Evolutionary conservation across 345 rosid species (phyloP), one percentile per base, ranked within the genome.

Genomic region (Mercurialis annua): DNA sequence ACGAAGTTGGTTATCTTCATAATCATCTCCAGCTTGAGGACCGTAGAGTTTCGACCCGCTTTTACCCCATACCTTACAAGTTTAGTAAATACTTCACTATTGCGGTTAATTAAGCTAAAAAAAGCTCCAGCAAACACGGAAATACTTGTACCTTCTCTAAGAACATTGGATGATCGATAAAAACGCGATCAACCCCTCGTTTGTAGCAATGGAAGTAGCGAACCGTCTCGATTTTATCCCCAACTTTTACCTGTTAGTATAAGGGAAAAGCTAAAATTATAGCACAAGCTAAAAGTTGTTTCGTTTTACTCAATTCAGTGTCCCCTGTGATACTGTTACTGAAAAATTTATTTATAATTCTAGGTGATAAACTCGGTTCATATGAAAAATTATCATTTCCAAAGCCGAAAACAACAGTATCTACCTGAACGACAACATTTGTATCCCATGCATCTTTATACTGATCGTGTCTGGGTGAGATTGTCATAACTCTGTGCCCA

Each of bases 401-500:
- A n/a, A n/a, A n/a, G n/a, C n/a, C n/a, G 33, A 4, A 0, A 44
- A 4, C 14, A 21, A 20, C 43, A 30, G 34, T 17, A 17, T 4
- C 6, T 71, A 89, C 97, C 77, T 87, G 71, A 50, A 68, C 73
- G 6, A 58, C 18, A 0, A 83, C 84, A 74, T 54, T 38, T 29
- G 96, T 91, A 74, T 91, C 93, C 96, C 93, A 91, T 20, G 96
- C 90, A 82, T 91, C 96, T 73, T 77, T 89, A 76, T 91, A 91
- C 85, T 89, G 97, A 71, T 91, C 96, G 67, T 88, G 85, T 18
- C 96, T 81, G 24, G 93, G 97, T 64, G 84, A 71, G 14, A 91
- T 62, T 0, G 91, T 85, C 97, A 91, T 89, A 49, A 88, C 90
- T 34, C 96, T 86, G 75, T 89, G 96, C 40, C 97, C 97, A 55